phyloP scores from a whole-genome alignment of 768 basidiomycete species.

The Boletus rubropictus region DNA sequence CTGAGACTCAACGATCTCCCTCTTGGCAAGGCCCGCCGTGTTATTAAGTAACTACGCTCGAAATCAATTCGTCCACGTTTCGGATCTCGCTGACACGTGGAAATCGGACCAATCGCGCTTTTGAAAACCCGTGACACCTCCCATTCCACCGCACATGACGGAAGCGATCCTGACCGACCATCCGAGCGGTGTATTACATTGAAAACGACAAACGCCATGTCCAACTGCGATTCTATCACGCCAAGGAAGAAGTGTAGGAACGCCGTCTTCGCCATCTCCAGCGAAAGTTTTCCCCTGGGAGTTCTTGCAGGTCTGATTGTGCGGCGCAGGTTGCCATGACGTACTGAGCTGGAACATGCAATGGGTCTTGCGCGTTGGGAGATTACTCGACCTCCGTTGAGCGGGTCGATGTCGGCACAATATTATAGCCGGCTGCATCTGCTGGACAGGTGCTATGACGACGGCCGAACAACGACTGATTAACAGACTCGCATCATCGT shows the following conservation, averaged over 20 bases:
- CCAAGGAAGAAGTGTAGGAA: background rate
- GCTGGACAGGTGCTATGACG: constrained; percentile 5
- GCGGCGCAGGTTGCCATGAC: background rate
- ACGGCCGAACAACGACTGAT: background rate
- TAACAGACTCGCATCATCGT: background rate
- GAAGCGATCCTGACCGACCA: too few species aligned
- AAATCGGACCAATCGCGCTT: too few species aligned
- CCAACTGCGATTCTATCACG: background rate
- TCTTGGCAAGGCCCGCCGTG: too few species aligned
- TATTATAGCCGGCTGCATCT: background rate
- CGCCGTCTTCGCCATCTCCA: background rate
- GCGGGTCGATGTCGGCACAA: background rate
- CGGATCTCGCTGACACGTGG: background rate
- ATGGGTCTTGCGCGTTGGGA: background rate
- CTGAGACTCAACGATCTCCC: too few species aligned
- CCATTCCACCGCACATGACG: too few species aligned
- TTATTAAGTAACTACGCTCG: too few species aligned
- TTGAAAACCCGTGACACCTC: too few species aligned
- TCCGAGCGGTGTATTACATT: background rate
- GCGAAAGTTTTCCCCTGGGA: background rate
- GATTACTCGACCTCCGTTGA: background rate
- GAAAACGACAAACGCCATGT: background rate
- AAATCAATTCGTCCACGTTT: background rate
- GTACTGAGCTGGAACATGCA: background rate
- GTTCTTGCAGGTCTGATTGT: background rate